Conservation (phyloP, 345 rosid genomes). For the Acer saccharum region DNA sequence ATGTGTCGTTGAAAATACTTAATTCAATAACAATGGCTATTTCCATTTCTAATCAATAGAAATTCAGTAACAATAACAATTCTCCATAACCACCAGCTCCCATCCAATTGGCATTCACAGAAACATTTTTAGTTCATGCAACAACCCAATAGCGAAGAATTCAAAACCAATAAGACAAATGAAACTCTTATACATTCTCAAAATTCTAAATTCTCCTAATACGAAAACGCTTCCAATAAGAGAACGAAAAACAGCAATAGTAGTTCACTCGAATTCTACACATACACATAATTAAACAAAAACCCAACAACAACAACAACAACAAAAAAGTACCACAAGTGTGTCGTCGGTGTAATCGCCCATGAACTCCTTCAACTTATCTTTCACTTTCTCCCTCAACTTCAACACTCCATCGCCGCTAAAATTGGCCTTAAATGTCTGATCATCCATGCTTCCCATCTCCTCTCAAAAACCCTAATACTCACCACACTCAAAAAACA, state of each 20-base stretch:
- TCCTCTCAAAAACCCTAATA: conserved; percentile 25
- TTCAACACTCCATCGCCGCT: conserved; percentile 73
- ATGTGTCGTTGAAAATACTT: not conserved
- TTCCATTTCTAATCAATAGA: too few species aligned
- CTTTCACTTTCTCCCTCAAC: conserved; percentile 67
- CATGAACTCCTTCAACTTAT: conserved; percentile 93
- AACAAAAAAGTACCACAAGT: conserved; percentile 65
- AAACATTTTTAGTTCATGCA: not conserved
- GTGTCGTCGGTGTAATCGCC: conserved; percentile 97
- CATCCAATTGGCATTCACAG: not conserved
- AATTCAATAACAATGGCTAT: too few species aligned
- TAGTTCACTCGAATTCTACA: conserved; percentile 5
- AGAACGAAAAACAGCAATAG: not conserved
- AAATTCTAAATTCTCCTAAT: not conserved
- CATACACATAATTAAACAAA: not conserved
- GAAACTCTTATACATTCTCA: not conserved
- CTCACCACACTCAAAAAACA: not conserved
- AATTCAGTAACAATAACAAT: not conserved
- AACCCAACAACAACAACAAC: too few species aligned
- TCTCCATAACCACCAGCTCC: not conserved
- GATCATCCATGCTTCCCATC: conserved; percentile 81
- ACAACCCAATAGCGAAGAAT: not conserved
- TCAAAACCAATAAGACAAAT: not conserved
- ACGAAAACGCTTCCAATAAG: conserved; percentile 5
- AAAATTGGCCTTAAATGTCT: conserved; percentile 68